A percentile compares a stretch with the other conserved stretches of the same genome.
Conservation (phyloP, 495 filamentous ascomycete species). For the Margaritispora aquatica region DNA sequence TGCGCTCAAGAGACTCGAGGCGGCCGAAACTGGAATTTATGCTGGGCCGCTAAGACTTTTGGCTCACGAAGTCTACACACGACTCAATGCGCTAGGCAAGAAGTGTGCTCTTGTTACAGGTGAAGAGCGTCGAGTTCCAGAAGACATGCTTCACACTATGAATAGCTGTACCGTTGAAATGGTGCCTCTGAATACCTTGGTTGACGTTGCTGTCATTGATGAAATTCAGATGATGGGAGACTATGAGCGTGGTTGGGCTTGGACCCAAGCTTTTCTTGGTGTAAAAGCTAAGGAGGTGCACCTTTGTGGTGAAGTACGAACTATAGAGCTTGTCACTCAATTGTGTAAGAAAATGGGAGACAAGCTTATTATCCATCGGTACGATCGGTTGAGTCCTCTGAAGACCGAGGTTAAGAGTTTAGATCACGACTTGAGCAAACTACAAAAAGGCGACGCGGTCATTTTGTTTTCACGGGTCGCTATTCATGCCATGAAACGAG, state of each 20-base stretch:
- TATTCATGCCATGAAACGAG: constrained; percentile 72
- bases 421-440: constrained; percentile 49
- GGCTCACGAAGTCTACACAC: constrained; percentile 86
- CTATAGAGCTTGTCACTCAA: constrained; percentile 70
- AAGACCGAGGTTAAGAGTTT: constrained; percentile 57
- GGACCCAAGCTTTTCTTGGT: constrained; percentile 90
- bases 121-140: constrained; percentile 67
- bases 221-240: constrained; percentile 98
- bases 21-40: constrained; percentile 72
- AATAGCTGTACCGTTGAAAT: constrained; percentile 95
- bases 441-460: constrained; percentile 86
- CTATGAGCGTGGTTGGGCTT: constrained; percentile 81
- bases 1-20: constrained; percentile 80
- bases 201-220: constrained; percentile 93
- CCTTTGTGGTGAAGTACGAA: constrained; percentile 84
- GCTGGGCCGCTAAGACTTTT: constrained; percentile 86
- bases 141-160: constrained; percentile 44
- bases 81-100: constrained; percentile 69
- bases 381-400: constrained; percentile 76
- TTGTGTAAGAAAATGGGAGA: constrained; percentile 81
- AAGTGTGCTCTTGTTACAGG: constrained; percentile 81
- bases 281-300: constrained; percentile 83
- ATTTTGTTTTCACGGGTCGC: constrained; percentile 76
- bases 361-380: constrained; percentile 69
- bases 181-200: constrained; percentile 60